These are phyloP conservation scores for Suaeda aralocaspica DNA, from an alignment of 148 eudicot species.

Conservation along the genomic window DNA sequence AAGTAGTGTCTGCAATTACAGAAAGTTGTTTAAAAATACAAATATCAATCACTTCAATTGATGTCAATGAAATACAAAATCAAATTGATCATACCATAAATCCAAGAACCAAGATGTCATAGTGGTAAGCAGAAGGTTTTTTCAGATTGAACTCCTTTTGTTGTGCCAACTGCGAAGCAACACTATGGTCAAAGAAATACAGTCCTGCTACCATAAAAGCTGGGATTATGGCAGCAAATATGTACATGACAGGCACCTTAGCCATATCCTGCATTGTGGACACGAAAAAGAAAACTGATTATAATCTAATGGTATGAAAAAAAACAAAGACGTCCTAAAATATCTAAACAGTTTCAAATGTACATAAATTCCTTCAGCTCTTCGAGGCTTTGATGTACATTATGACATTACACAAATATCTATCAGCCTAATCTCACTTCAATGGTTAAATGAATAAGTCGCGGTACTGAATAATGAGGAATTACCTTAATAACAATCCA, in stretches of 20 bases:
- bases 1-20: slow-evolving; percentile 50
- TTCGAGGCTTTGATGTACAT: neutral
- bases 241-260: slow-evolving; percentile 36
- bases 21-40: neutral
- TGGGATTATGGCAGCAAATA: slow-evolving; percentile 43
- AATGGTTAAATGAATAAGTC: neutral
- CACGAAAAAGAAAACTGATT: slow-evolving; percentile 7
- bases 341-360: neutral
- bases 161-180: slow-evolving; percentile 49
- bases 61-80: neutral
- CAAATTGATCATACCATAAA: slow-evolving; percentile 44
- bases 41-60: neutral
- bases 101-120: slow-evolving; percentile 68
- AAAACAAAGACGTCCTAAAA: neutral
- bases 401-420: neutral
- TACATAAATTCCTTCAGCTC: neutral
- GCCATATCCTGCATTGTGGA: slow-evolving; percentile 38
- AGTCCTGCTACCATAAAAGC: slow-evolving; percentile 47
- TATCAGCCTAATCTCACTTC: neutral
- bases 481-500: slow-evolving; percentile 84
- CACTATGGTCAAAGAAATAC: slow-evolving; percentile 45
- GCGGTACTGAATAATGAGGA: neutral
- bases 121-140: slow-evolving; percentile 47
- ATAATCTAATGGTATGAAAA: no score
- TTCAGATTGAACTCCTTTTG: slow-evolving; percentile 49